Base-by-base conservation (phyloP, 2,329 filamentous ascomycete genomes). In the Diplodia sapinea region DNA sequence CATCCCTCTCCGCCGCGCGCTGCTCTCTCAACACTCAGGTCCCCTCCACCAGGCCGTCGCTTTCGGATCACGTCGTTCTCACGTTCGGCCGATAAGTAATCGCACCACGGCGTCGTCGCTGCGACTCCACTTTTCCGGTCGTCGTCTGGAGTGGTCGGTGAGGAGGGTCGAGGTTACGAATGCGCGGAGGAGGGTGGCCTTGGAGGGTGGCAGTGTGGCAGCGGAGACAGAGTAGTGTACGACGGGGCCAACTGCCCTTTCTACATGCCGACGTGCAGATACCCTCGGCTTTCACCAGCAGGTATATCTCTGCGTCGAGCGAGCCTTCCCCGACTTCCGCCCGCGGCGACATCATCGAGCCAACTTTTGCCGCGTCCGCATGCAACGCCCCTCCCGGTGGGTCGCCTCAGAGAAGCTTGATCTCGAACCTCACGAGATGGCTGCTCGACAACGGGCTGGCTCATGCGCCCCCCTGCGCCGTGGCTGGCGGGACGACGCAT, bases 401-500 rank as follows among this genome's bases (percentile, higher is more conserved):
- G 57, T 43, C 57, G 8, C 56, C 11, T 2, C 12, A 8, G 15
- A 13, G 36, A 38, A 43, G 56, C 56, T 29, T 13, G 36, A 13
- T 38, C 36, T n/a, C 8, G 9, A 33, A 23, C 31, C 57, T 62
- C 57, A 50, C 57, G 43, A 62, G 40, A 49, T 47, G 43, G 7
- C 20, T 17, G 63, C 49, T 66, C 63, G 31, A 17, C 51, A 50
- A 31, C 63, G 63, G 63, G 38, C 52, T 52, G 57, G 57, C 26
- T 43, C 63, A 49, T 57, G 63, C 63, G 52, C 63, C 52, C 50
- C 40, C n/a, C n/a, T n/a, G n/a, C n/a, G n/a, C n/a, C n/a, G n/a
- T n/a, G n/a, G n/a, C n/a, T n/a, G n/a, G n/a, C n/a, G n/a, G n/a
- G n/a, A n/a, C n/a, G n/a, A n/a, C 57, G 17, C 17, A 7, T 49